Conservation (phyloP, 1,284 basidiomycete genomes). For the Sanguinoderma infundibulare region DNA sequence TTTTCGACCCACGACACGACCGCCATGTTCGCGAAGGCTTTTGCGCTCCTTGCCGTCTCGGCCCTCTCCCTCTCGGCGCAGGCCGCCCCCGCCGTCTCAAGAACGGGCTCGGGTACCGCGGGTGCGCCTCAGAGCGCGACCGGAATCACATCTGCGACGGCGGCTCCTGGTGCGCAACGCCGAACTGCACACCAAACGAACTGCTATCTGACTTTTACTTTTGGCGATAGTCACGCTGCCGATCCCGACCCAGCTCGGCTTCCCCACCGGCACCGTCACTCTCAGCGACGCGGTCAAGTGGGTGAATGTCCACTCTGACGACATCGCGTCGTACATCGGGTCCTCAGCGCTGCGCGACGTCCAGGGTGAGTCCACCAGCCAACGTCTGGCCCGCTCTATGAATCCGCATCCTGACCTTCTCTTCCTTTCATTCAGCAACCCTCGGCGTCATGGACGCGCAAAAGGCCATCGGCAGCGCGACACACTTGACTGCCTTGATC, state of each 20-base stretch:
- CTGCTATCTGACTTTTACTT: neutral
- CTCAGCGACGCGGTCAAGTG: conserved; percentile 4
- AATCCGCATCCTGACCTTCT: neutral
- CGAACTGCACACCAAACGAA: neutral
- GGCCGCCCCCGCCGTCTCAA: neutral
- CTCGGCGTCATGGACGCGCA: conserved; percentile 9
- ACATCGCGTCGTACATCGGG: neutral
- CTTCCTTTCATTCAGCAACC: conserved; percentile 1
- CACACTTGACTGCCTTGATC: conserved; percentile 11
- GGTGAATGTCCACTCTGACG: conserved; percentile 4
- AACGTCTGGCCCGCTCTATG: too few relatives aligned
- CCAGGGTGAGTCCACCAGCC: conserved; percentile 1
- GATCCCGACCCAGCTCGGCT: conserved; percentile 9
- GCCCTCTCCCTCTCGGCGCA: neutral
- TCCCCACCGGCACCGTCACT: conserved; percentile 4
- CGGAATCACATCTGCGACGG: neutral
- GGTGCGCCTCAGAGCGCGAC: neutral
- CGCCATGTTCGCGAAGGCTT: conserved; percentile 5
- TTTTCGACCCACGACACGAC: neutral
- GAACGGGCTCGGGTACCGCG: neutral
- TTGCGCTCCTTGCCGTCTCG: conserved; percentile 2
- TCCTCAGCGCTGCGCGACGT: conserved; percentile 1
- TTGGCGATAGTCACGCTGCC: conserved; percentile 1
- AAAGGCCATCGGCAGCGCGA: conserved; percentile 13
- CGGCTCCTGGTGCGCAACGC: neutral